phyloP scores from a whole-genome alignment of 805 yeast species.

The Hermanozyma aechmeae region DNA sequence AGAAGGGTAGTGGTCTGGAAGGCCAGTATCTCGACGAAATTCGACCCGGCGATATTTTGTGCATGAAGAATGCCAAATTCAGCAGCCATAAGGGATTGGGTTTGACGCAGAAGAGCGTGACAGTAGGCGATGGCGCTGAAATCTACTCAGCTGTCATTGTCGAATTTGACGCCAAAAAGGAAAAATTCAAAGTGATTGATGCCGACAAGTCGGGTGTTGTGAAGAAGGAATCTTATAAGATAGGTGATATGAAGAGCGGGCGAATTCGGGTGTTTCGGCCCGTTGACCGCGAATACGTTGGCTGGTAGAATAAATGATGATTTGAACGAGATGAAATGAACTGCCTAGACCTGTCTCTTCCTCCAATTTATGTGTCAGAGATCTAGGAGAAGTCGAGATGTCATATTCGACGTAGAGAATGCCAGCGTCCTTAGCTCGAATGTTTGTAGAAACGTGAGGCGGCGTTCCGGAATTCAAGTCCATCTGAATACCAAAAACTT shows the following conservation, averaged over 20 bases:
- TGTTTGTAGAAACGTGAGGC: too few species aligned
- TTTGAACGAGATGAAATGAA: too few species aligned
- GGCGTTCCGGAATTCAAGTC: too few species aligned
- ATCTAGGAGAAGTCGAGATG: too few species aligned
- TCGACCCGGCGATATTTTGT: conserved; percentile 76
- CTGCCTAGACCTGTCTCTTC: too few species aligned
- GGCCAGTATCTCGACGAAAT: conserved; percentile 52
- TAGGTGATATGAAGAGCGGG: conserved; percentile 72
- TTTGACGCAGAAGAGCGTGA: conserved; percentile 24
- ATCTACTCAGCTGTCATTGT: conserved; percentile 46
- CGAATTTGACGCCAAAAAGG: conserved; percentile 68
- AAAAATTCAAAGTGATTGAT: conserved; percentile 61
- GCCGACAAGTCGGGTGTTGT: conserved; percentile 41
- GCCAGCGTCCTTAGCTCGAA: too few species aligned
- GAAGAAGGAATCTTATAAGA: conserved; percentile 51
- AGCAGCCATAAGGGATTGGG: conserved; percentile 50
- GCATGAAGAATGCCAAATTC: conserved; percentile 68
- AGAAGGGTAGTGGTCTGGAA: conserved; percentile 29
- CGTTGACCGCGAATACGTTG: conserved; percentile 62
- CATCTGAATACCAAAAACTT: too few species aligned
- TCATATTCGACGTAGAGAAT: too few species aligned
- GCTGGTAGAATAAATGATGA: too few species aligned
- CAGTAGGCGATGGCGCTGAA: conserved; percentile 45
- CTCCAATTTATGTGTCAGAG: too few species aligned
- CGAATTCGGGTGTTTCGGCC: conserved; percentile 71